A percentile compares a stretch with the other conserved stretches of the same genome.
phyloP scores from a whole-genome alignment of 768 basidiomycete species.

The Boletus vermiculosoides region DNA sequence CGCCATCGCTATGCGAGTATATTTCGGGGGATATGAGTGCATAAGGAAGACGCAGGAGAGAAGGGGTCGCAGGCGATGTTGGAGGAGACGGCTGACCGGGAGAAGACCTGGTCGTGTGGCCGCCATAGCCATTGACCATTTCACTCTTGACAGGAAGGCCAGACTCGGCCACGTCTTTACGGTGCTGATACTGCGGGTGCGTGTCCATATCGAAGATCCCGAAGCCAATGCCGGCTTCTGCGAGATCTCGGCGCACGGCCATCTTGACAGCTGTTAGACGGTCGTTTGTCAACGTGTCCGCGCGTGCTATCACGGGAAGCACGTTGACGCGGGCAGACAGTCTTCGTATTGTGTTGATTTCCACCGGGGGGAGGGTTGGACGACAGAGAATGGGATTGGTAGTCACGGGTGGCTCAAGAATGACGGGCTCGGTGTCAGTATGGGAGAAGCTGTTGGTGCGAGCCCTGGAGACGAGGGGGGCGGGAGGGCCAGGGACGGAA shows the following conservation, averaged over 20 bases:
- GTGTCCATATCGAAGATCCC: constrained; percentile 83
- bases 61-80: constrained; percentile 59
- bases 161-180: constrained; percentile 44
- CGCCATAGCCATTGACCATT: constrained; percentile 50
- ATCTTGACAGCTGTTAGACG: constrained; percentile 76
- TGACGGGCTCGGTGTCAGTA: constrained; percentile 70
- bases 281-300: constrained; percentile 80
- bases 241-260: constrained; percentile 77
- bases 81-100: constrained; percentile 60
- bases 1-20: constrained; percentile 83
- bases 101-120: constrained; percentile 50
- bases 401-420: constrained; percentile 75
- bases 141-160: constrained; percentile 48
- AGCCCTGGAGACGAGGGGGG: constrained; percentile 63
- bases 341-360: constrained; percentile 76
- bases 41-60: constrained; percentile 72
- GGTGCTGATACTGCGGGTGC: constrained; percentile 46
- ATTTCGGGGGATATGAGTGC: constrained; percentile 81
- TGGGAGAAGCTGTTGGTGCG: constrained; percentile 73
- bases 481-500: constrained; percentile 62
- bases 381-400: constrained; percentile 68
- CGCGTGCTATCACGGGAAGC: constrained; percentile 80
- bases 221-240: constrained; percentile 83
- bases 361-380: constrained; percentile 63
- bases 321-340: constrained; percentile 83